Evolutionary conservation across 352 stramenopile species (phyloP).

Genomic region (Pythium periplocum): DNA sequence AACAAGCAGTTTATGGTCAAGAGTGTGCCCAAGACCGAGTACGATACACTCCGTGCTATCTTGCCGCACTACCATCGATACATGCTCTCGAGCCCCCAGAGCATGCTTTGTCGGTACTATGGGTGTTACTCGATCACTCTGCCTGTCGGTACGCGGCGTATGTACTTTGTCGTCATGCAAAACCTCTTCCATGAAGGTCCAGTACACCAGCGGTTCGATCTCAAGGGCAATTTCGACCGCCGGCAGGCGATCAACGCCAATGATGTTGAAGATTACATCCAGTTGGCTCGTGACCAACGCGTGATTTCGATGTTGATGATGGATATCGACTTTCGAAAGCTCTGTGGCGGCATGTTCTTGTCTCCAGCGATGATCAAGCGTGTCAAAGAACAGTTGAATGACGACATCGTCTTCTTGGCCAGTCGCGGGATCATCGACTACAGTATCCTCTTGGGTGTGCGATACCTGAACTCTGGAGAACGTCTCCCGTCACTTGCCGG

Average conservation of each 20-base stretch:
- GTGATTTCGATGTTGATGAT: conserved; percentile 74
- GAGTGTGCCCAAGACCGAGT: conserved; percentile 82
- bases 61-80: conserved; percentile 82
- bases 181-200: conserved; percentile 79
- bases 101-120: conserved; percentile 77
- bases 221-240: conserved; percentile 78
- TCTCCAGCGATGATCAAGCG: conserved; percentile 32
- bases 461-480: conserved; percentile 32
- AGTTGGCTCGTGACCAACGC: conserved; percentile 48
- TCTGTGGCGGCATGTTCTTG: conserved; percentile 54
- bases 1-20: conserved; percentile 89
- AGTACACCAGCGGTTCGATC: conserved; percentile 76
- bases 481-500: conserved; percentile 16
- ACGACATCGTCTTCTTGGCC: conserved; percentile 78
- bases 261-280: conserved; percentile 60
- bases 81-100: conserved; percentile 64
- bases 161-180: conserved; percentile 89
- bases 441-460: conserved; percentile 71
- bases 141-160: conserved; percentile 72
- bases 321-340: conserved; percentile 84
- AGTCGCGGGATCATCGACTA: conserved; percentile 85
- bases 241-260: conserved; percentile 59
- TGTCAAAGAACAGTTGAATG: conserved; percentile 65
- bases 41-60: conserved; percentile 73
- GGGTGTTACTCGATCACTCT: conserved; percentile 83